Base-by-base conservation (phyloP, 345 rosid genomes). In the Syzygium aqueum region DNA sequence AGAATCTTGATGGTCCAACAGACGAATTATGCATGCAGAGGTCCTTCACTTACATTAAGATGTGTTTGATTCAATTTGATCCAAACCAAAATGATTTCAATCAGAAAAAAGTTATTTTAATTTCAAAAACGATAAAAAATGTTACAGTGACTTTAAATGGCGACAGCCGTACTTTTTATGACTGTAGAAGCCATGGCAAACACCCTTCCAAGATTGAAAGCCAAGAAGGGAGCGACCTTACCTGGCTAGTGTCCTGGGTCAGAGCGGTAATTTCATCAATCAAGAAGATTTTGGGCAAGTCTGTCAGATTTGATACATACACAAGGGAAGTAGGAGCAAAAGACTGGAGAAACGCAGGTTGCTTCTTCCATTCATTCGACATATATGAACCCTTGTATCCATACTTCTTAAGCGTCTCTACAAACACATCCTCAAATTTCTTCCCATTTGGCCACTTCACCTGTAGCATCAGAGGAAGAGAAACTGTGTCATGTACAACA, bases 161-260 rank as follows among this genome's bases (percentile, higher is more conserved):
- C 7, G 78, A 67, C 25, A 73, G 25, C 63, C 28, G n/a, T 57
- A 57, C n/a, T 57, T 57, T 57, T 57, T 10, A 17, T 3, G 50
- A 53, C 16, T 37, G 13, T 4, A 46, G 19, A 13, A 8, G 43
- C 61, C 21, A 49, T n/a, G 65, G 40, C 7, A 54, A 78, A 56
- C 33, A 23, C 61, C 15, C 56, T 27, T 49, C 53, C 25, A 59
- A 82, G 9, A 49, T 65, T 30, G 27, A 85, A 52, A 51, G 28
- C 84, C 22, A 46, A 22, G 21, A 11, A 19, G 25, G 53, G 21
- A 49, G 87, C 11, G 52, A 17, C 84, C 91, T 73, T 84, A 97
- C 99, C 99, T 95, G 95, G 52, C 95, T 95, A 53, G 99, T 97
- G 92, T 97, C 99, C 90, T 96, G 94, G 51, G 99, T 96, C 65